Percentiles rank a stretch among this genome's conserved stretches.
phyloP scores from a whole-genome alignment of 495 filamentous ascomycete genomes.

The Penicillium crystallinum region DNA sequence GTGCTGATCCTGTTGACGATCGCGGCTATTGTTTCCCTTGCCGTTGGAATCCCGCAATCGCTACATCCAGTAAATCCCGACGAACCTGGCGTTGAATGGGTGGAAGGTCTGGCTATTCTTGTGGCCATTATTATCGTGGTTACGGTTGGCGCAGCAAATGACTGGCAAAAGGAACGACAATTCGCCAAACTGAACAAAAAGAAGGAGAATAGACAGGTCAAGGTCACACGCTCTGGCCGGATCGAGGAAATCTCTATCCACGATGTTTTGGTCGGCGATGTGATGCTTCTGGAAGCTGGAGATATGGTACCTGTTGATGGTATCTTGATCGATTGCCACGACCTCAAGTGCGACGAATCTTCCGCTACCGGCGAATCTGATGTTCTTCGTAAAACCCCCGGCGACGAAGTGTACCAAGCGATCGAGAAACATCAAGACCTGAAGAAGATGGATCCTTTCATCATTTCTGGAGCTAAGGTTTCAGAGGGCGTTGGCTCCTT shows the following conservation, averaged over 20 bases:
- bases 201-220: conserved; percentile 66
- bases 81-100: conserved; percentile 66
- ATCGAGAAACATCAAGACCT: conserved; percentile 70
- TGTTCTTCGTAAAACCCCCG: conserved; percentile 64
- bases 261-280: conserved; percentile 78
- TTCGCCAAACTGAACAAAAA: conserved; percentile 71
- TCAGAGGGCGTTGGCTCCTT: conserved; percentile 88
- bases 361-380: conserved; percentile 85
- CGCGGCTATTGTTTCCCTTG: conserved; percentile 78
- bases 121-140: conserved; percentile 74
- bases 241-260: conserved; percentile 72
- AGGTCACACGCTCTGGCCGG: conserved; percentile 71
- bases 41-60: conserved; percentile 68
- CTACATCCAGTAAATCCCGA: conserved; percentile 37
- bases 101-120: conserved; percentile 75
- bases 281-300: conserved; percentile 80
- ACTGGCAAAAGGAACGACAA: conserved; percentile 74
- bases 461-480: conserved; percentile 87
- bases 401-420: conserved; percentile 72
- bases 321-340: conserved; percentile 66
- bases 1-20: conserved; percentile 72
- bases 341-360: conserved; percentile 77
- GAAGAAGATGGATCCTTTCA: conserved; percentile 90
- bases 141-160: conserved; percentile 67
- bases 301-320: conserved; percentile 82